phyloP scores from a whole-genome alignment of 1,139 yeast species.

The Groenewaldozyma auringiensis region DNA sequence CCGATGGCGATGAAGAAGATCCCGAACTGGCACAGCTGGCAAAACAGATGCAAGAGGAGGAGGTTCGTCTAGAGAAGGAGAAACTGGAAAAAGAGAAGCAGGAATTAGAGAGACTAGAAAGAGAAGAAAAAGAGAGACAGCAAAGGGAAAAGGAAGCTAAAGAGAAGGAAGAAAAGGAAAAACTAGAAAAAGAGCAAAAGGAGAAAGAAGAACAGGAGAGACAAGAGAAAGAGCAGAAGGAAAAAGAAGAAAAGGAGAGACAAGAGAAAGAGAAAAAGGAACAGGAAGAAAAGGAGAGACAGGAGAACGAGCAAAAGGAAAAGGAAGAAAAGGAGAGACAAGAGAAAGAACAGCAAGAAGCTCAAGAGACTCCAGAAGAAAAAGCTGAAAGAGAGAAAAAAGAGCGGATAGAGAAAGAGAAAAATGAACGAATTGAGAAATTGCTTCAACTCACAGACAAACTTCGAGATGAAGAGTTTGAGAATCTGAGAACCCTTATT shows the following conservation, averaged over 20 bases:
- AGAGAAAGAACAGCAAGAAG: neutral
- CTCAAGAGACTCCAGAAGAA: neutral
- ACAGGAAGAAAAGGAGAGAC: neutral
- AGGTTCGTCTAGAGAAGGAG: neutral
- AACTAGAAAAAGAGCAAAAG: neutral
- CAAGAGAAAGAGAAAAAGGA: neutral
- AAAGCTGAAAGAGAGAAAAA: neutral
- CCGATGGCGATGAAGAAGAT: no score
- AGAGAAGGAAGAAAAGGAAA: neutral
- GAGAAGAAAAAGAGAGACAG: neutral
- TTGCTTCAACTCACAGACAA: neutral
- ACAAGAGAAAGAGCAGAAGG: neutral
- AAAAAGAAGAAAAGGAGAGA: slow-evolving; percentile 1
- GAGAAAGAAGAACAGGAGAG: neutral
- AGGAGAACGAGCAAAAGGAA: neutral
- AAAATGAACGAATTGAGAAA: neutral
- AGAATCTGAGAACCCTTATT: neutral
- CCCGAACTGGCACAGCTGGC: no score
- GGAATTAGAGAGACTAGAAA: neutral
- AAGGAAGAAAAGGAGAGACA: neutral
- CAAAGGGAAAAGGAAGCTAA: neutral
- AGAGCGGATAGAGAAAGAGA: neutral
- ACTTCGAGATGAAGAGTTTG: neutral
- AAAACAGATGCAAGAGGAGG: slow-evolving; percentile 1
- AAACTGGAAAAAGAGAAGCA: neutral